These are phyloP conservation scores for Penicillium malachiteum DNA, from an alignment of 495 filamentous ascomycete species.

Conservation along the genomic window DNA sequence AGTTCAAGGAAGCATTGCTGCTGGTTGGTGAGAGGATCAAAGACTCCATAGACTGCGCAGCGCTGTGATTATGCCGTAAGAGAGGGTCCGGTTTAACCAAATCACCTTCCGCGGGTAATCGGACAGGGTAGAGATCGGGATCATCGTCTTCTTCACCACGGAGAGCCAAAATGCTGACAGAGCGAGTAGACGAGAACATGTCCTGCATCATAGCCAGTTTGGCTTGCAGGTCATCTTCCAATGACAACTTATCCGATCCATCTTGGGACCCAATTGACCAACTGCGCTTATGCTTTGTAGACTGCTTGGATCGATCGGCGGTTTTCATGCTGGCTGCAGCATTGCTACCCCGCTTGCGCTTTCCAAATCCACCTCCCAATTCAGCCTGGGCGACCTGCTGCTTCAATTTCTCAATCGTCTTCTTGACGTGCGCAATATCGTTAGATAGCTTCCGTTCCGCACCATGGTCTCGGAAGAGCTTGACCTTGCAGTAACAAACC, in stretches of 20 bases:
- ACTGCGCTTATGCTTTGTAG: conserved; percentile 82
- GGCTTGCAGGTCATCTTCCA: conserved; percentile 85
- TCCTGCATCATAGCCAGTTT: conserved; percentile 85
- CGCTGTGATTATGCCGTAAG: conserved; percentile 54
- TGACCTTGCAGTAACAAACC: conserved; percentile 89
- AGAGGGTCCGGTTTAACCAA: conserved; percentile 57
- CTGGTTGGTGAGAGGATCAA: conserved; percentile 66
- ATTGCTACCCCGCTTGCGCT: conserved; percentile 70
- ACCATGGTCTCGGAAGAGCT: conserved; percentile 91
- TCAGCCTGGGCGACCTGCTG: conserved; percentile 84
- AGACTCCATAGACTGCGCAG: conserved; percentile 52
- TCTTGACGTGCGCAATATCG: conserved; percentile 84
- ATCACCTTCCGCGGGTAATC: conserved; percentile 64
- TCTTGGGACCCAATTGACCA: conserved; percentile 95
- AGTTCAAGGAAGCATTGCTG: conserved; percentile 50
- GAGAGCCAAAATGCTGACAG: conserved; percentile 80
- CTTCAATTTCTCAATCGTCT: conserved; percentile 89
- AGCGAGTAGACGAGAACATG: conserved; percentile 92
- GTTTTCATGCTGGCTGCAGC: conserved; percentile 52
- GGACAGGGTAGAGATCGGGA: conserved; percentile 82
- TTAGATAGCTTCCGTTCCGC: conserved; percentile 92
- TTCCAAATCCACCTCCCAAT: conserved; percentile 83
- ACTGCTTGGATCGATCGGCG: conserved; percentile 60
- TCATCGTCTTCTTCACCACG: conserved; percentile 83
- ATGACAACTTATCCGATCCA: conserved; percentile 59